These are phyloP conservation scores for Alternaria brassicae DNA, from an alignment of 2,329 filamentous ascomycete genomes.

Conservation along the genomic window DNA sequence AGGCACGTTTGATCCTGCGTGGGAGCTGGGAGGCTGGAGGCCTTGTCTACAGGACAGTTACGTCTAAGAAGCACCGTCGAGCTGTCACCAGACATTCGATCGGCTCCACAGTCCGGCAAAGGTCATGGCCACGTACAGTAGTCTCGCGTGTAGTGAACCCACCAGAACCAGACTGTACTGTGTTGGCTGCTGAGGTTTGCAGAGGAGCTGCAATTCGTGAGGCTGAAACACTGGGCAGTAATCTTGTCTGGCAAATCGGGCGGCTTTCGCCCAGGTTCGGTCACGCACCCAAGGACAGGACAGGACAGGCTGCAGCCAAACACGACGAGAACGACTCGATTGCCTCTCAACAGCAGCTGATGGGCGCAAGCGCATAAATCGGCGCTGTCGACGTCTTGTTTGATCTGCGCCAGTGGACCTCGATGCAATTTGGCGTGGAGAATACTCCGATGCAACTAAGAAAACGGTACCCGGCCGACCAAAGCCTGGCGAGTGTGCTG, in stretches of 20 bases:
- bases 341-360: slow-evolving; percentile 9
- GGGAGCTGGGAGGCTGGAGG: neutral
- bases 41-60: neutral
- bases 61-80: neutral
- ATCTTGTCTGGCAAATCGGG: slow-evolving; percentile 17
- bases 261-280: slow-evolving; percentile 20
- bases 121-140: slow-evolving; percentile 6
- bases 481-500: neutral
- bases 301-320: slow-evolving; percentile 4
- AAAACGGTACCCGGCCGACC: slow-evolving; percentile 12
- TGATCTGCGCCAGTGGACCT: slow-evolving; percentile 31
- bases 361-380: slow-evolving; percentile 6
- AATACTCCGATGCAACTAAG: slow-evolving; percentile 14
- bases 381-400: slow-evolving; percentile 9
- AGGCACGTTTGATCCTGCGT: slow-evolving; percentile 14
- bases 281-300: slow-evolving; percentile 1
- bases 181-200: slow-evolving; percentile 13
- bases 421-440: slow-evolving; percentile 9
- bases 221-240: slow-evolving; percentile 31
- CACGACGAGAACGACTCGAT: slow-evolving; percentile 10
- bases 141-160: slow-evolving; percentile 4
- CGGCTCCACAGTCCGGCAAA: slow-evolving; percentile 17
- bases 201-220: slow-evolving; percentile 16
- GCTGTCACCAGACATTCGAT: slow-evolving; percentile 7
- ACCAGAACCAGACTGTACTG: slow-evolving; percentile 11